phyloP scores from a whole-genome alignment of 345 rosid genomes.

The Populus davidiana region DNA sequence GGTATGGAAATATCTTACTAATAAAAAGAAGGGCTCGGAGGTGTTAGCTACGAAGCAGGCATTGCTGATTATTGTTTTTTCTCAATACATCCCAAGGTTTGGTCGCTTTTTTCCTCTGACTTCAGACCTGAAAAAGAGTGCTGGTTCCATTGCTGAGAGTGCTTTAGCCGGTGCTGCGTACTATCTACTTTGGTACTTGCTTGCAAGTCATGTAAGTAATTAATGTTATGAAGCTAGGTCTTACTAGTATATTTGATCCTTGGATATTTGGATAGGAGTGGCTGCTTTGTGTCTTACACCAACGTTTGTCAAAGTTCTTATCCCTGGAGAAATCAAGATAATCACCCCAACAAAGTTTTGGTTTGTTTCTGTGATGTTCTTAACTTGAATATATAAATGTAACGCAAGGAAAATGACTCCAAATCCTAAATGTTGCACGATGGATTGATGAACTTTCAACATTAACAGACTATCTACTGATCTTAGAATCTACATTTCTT shows the following conservation, averaged over 20 bases:
- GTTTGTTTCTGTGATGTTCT: neutral
- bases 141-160: slow-evolving; percentile 80
- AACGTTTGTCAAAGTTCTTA: neutral
- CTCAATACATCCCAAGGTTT: slow-evolving; percentile 78
- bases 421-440: neutral
- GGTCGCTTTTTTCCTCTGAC: slow-evolving; percentile 64
- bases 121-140: slow-evolving; percentile 78
- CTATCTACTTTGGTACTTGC: slow-evolving; percentile 85
- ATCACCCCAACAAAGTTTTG: neutral
- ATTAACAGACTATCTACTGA: neutral
- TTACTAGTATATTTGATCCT: neutral
- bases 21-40: slow-evolving; percentile 48
- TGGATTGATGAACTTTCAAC: neutral
- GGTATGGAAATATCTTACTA: slow-evolving; percentile 62
- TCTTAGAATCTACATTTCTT: neutral
- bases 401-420: neutral
- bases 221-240: neutral
- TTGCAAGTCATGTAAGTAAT: slow-evolving; percentile 79
- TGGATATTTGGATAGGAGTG: neutral
- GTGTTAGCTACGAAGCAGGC: slow-evolving; percentile 60
- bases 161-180: slow-evolving; percentile 85
- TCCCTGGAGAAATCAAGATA: neutral
- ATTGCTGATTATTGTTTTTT: slow-evolving; percentile 50
- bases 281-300: neutral
- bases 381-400: neutral